Conservation (phyloP, 177 flowering plant genomes). For the Telopea speciosissima region DNA sequence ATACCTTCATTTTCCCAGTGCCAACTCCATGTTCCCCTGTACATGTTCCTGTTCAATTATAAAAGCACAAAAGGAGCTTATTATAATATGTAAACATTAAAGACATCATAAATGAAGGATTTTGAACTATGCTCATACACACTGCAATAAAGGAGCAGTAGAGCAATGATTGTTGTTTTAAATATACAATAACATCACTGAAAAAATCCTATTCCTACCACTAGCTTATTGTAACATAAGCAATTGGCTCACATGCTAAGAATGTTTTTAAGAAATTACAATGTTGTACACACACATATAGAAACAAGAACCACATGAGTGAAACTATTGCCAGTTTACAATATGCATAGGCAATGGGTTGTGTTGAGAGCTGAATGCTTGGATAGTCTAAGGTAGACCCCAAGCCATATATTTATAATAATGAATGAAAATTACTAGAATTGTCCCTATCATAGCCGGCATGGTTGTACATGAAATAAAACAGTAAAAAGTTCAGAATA, state of each 20-base stretch:
- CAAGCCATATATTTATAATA: no score
- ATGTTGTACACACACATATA: not conserved
- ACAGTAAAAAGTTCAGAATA: no score
- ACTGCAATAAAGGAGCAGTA: not conserved
- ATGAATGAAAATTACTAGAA: no score
- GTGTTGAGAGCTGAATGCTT: no score
- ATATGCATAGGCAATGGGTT: not conserved
- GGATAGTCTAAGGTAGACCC: no score
- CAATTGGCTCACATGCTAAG: not conserved
- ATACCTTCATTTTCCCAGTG: slow-evolving; percentile 97
- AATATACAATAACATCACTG: not conserved
- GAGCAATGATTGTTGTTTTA: not conserved
- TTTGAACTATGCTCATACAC: not conserved
- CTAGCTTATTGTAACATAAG: not conserved
- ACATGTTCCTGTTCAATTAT: slow-evolving; percentile 66
- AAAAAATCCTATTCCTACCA: not conserved
- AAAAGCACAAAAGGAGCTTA: not conserved
- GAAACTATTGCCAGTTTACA: not conserved
- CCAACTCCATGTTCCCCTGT: slow-evolving; percentile 99
- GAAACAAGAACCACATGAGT: not conserved
- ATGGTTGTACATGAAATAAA: no score
- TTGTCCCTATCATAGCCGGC: no score
- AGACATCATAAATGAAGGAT: not conserved
- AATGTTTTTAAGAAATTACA: not conserved
- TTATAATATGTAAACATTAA: no score